A percentile compares a stretch with the other conserved stretches of the same genome.
Conservation (phyloP, 805 yeast species). For the Lachancea quebecensis region DNA sequence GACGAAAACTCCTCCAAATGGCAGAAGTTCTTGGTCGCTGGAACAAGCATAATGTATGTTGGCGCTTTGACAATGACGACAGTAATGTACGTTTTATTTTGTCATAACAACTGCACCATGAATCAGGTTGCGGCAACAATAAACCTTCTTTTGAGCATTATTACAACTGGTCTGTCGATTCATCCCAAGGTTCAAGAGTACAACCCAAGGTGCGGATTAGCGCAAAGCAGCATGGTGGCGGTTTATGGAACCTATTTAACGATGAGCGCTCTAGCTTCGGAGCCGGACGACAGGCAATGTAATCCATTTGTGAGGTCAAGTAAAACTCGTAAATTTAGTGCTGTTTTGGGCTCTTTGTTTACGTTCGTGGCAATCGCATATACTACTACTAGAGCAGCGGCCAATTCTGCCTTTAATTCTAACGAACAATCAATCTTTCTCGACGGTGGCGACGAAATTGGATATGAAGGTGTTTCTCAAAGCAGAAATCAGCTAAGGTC, state of each 20-base stretch:
- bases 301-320: constrained; percentile 85
- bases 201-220: constrained; percentile 93
- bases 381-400: constrained; percentile 95
- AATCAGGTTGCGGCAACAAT: constrained; percentile 80
- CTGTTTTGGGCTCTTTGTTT: constrained; percentile 84
- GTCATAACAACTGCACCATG: constrained; percentile 76
- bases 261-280: constrained; percentile 89
- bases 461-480: constrained; percentile 39
- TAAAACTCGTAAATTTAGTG: constrained; percentile 85
- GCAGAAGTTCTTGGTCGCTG: constrained; percentile 76
- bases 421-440: constrained; percentile 32
- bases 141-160: constrained; percentile 58
- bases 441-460: constrained; percentile 29
- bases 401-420: constrained; percentile 56
- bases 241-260: constrained; percentile 87
- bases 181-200: constrained; percentile 81
- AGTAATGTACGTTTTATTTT: constrained; percentile 76
- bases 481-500: constrained; percentile 66
- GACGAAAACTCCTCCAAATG: constrained; percentile 55
- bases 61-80: constrained; percentile 66
- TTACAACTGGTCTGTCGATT: constrained; percentile 65
- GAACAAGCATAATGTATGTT: constrained; percentile 79
- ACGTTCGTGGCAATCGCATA: constrained; percentile 94
- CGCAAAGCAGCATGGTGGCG: constrained; percentile 94
- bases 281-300: constrained; percentile 90